Base-by-base conservation (phyloP, 805 yeast species). In the Soucietia sequanensis region DNA sequence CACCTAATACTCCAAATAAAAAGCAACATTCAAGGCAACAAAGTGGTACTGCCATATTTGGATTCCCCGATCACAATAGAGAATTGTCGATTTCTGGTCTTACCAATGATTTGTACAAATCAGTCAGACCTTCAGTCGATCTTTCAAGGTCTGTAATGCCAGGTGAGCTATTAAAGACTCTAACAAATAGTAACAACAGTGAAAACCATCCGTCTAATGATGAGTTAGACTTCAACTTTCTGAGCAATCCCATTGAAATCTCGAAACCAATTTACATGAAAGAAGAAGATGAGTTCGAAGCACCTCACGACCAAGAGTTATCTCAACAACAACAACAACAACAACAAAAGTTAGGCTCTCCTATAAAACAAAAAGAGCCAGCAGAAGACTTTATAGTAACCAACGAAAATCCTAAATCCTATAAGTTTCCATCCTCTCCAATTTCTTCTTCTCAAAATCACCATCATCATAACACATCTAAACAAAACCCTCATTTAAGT, bases 41-140 rank as follows among this genome's bases (percentile, higher is more conserved):
- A 13, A 81, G 89, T 62, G 95, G 95, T 10, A 81, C 91, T 4
- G 91, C 85, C 2, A 84, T 84, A 18, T 84, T 84, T 57, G 95
- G 95, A 0, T 84, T 75, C 45, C 62, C 70, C 6, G 79, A 77
- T 30, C 90, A 84, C 53, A 71, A 72, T 39, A 75, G 76, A 38
- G 82, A 78, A 30, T 56, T 84, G 23, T 77, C 85, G 2, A 71
- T 84, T 29, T 74, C 80, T 5, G 84, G 83, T 9, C 34, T 66
- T 4, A 40, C 53, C 6, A 48, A 50, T 23, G 52, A 52, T 44
- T 27, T 55, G 7, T 51, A 43, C 27, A 47, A 50, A 16, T 28
- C 48, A n/a, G 40, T 31, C 27, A 51, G 38, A 26, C 47, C 48
- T 5, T 43, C 50, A 4, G 42, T 51, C 15, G 61, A 58, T 23